Percentiles rank a stretch among this genome's conserved stretches.
phyloP scores from a whole-genome alignment of 208 protist genomes.

The Leishmania turanica region DNA sequence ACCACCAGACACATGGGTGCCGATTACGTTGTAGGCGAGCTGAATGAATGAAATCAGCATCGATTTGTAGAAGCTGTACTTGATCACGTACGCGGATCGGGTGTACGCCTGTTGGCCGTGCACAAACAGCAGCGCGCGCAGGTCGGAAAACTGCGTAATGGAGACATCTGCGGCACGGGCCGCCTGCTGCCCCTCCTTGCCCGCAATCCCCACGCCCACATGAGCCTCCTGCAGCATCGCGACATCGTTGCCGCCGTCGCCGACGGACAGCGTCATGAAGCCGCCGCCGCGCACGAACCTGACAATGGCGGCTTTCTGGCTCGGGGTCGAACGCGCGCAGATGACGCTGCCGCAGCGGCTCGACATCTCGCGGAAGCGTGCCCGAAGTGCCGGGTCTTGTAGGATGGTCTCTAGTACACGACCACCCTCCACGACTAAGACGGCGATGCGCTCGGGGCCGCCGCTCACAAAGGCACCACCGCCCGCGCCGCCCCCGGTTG shows the following conservation, averaged over 20 bases:
- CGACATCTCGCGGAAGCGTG: conserved; percentile 60
- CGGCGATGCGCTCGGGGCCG: conserved; percentile 10
- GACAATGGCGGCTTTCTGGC: conserved; percentile 93
- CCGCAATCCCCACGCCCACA: conserved; percentile 92
- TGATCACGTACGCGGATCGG: conserved; percentile 93
- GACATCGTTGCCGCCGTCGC: conserved; percentile 97
- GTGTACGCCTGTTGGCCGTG: conserved; percentile 95
- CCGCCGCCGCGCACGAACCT: conserved; percentile 64
- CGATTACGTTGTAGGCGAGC: conserved; percentile 81
- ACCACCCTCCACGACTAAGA: conserved; percentile 69
- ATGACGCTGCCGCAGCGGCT: conserved; percentile 87
- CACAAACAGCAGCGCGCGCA: conserved; percentile 93
- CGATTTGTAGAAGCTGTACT: conserved; percentile 99
- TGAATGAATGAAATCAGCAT: conserved; percentile 95
- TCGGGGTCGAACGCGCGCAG: conserved; percentile 94
- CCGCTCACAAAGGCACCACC: background rate
- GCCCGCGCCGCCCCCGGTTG: background rate
- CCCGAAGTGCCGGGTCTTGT: conserved; percentile 29
- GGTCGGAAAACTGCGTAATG: conserved; percentile 92
- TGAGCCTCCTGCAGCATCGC: conserved; percentile 95
- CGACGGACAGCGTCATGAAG: conserved; percentile 92
- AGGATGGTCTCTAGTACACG: conserved; percentile 77
- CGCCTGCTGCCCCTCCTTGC: conserved; percentile 95
- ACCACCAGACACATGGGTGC: conserved; percentile 71
- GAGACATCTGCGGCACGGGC: conserved; percentile 93